Evolutionary conservation across 2,329 filamentous ascomycete genomes (phyloP), one percentile per base, ranked within the genome.

Genomic region (Penicillium vulpinum): DNA sequence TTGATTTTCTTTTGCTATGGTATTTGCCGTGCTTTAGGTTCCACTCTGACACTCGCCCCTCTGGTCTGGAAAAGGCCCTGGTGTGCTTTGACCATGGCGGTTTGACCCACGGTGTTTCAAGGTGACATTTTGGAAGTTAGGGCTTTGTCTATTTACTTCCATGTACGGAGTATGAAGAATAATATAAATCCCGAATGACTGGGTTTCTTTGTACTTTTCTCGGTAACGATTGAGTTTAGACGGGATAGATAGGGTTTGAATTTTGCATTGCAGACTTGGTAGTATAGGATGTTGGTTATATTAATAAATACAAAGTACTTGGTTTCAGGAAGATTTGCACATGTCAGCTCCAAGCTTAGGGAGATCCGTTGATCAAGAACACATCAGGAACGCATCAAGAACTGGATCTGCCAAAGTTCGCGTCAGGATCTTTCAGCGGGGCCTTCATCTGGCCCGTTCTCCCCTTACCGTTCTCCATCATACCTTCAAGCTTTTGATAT

Each of bases 181-280:
- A 22, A 11, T 7, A 26, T 24, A 5, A 24, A 22, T 18, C 16
- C 41, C 44, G 29, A 35, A 21, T 21, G 22, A 35, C 22, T 54
- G 29, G 44, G 45, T 35, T n/a, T 43, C 45, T 54, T 50, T 43
- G 51, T 35, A 22, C 43, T 36, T 38, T 50, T n/a, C 28, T 15
- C 21, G 36, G 43, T 21, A 26, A 51, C 45, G 47, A 51, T 56
- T 56, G 40, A 51, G 53, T 56, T 45, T 56, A 1, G 26, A 35
- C 39, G 24, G 47, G 53, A 51, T 51, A 56, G 40, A 54, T 54
- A 54, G 36, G 28, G 51, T 50, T 54, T 11, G 24, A 22, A 16
- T 33, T 44, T 39, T 53, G 44, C 18, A 29, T n/a, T n/a, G n/a
- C n/a, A n/a, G n/a, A n/a, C n/a, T n/a, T n/a, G n/a, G n/a, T n/a